Evolutionary conservation across 2,329 filamentous ascomycete species (phyloP), one percentile per base, ranked within the genome.

Genomic region (Alternaria alternata): DNA sequence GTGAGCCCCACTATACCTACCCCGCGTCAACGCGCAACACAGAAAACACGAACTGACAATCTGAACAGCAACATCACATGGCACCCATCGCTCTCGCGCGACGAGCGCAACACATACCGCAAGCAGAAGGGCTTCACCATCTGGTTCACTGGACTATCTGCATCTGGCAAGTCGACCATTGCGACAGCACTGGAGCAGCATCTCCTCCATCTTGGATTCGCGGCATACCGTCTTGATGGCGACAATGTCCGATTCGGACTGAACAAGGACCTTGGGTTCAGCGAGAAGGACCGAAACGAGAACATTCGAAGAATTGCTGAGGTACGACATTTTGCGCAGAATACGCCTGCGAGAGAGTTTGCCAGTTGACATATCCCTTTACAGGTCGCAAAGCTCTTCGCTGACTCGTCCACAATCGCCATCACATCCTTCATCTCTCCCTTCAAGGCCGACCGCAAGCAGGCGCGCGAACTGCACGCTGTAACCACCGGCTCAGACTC

Each of bases 231-330:
- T 54, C 89, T 99, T 30, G 95, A 99, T 81, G 95, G 94, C 75
- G 95, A 99, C 87, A 99, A 99, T 82, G 91, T 99, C 68, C 94
- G 95, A 63, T 97, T 98, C 83, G 95, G 95, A 16, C 86, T 99
- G 69, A 99, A 98, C 88, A 96, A 96, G 82, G 94, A 98, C 83
- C 87, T 99, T 11, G 94, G 94, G 16, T 99, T 98, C 85, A 91
- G 88, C 66, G 94, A 97, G 77, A 88, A 89, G 76, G 94, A 97
- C 84, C 89, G 95, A 71, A 96, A 94, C 78, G 95, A 99, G 86
- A 99, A 99, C 84, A 99, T 99, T 78, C 89, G 95, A 62, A 89
- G 95, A 66, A 97, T 99, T 75, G 93, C 92, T 55, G 94, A 99
- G 85, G 82, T 82, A 73, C 28, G 69, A 64, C 14, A 1, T 3